A percentile compares a stretch with the other conserved stretches of the same genome.
phyloP scores from a whole-genome alignment of 257 asterid genomes.

The Apocynum venetum region DNA sequence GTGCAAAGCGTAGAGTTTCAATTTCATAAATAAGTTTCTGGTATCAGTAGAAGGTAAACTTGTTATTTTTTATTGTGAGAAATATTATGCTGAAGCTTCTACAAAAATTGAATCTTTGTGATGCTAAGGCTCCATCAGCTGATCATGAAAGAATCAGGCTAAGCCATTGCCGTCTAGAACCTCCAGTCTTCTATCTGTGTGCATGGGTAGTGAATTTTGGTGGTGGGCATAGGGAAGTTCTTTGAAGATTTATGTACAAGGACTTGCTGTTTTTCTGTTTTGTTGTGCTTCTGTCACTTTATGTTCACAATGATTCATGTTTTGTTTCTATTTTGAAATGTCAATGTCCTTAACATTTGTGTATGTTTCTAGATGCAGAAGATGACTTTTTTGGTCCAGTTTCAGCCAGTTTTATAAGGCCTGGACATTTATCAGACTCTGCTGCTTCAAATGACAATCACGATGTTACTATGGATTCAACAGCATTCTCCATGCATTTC shows the following conservation, averaged over 20 bases:
- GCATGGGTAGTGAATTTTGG: background rate
- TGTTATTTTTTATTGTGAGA: background rate
- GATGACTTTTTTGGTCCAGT: constrained; percentile 94
- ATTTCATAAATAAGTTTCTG: background rate
- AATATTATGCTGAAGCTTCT: background rate
- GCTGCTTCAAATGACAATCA: constrained; percentile 74
- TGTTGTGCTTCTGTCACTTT: background rate
- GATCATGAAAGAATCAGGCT: background rate
- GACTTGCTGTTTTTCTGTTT: background rate
- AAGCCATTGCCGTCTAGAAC: background rate
- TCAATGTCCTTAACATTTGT: background rate
- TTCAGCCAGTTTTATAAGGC: constrained; percentile 82
- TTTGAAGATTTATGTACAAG: background rate
- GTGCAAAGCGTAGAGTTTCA: background rate
- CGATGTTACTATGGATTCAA: constrained; percentile 95
- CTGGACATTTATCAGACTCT: constrained; percentile 72
- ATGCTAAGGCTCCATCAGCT: background rate
- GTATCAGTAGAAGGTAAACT: background rate
- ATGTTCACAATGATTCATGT: background rate
- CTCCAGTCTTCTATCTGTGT: background rate
- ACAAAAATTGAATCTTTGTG: background rate
- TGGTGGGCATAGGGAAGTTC: background rate
- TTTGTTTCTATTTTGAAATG: background rate
- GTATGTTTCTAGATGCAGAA: constrained; percentile 39
- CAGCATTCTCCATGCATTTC: constrained; percentile 94